phyloP scores from a whole-genome alignment of 1,284 basidiomycete genomes.

The Phellopilus nigrolimitatus region DNA sequence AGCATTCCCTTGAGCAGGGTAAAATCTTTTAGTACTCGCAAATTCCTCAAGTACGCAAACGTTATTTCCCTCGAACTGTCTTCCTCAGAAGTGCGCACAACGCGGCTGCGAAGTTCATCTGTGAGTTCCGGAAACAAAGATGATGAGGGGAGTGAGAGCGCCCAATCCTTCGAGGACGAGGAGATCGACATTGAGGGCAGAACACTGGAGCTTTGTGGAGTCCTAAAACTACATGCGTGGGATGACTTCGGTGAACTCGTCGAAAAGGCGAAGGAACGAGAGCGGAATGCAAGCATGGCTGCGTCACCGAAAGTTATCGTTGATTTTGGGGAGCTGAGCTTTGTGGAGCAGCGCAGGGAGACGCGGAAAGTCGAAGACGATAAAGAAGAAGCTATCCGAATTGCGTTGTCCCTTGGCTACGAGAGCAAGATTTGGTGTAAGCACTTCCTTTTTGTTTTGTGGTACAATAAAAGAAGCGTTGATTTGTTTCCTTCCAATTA shows the following conservation, averaged over 20 bases:
- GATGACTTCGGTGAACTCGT: slow-evolving; percentile 10
- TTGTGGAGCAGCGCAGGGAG: slow-evolving; percentile 27
- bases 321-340: slow-evolving; percentile 41
- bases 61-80: slow-evolving; percentile 7
- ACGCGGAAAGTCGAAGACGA: slow-evolving; percentile 22
- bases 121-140: background rate
- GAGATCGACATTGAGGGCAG: slow-evolving; percentile 5
- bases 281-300: slow-evolving; percentile 18
- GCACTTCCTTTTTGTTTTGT: slow-evolving; percentile 24
- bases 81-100: background rate
- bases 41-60: slow-evolving; percentile 22
- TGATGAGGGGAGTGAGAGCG: background rate
- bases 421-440: slow-evolving; percentile 42
- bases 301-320: slow-evolving; percentile 27
- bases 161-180: slow-evolving; percentile 6
- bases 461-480: slow-evolving; percentile 1
- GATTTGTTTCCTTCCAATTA: slow-evolving; percentile 22
- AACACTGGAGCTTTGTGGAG: slow-evolving; percentile 7
- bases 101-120: background rate
- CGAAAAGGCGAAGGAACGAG: slow-evolving; percentile 29
- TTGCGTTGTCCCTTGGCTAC: slow-evolving; percentile 32
- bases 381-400: slow-evolving; percentile 32
- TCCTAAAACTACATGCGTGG: slow-evolving; percentile 2
- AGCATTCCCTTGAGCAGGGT: slow-evolving; percentile 53
- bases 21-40: slow-evolving; percentile 18